Evolutionary conservation across 1,284 basidiomycete genomes (phyloP), one percentile per base, ranked within the genome.

Genomic region (Trichosporon sp.): DNA sequence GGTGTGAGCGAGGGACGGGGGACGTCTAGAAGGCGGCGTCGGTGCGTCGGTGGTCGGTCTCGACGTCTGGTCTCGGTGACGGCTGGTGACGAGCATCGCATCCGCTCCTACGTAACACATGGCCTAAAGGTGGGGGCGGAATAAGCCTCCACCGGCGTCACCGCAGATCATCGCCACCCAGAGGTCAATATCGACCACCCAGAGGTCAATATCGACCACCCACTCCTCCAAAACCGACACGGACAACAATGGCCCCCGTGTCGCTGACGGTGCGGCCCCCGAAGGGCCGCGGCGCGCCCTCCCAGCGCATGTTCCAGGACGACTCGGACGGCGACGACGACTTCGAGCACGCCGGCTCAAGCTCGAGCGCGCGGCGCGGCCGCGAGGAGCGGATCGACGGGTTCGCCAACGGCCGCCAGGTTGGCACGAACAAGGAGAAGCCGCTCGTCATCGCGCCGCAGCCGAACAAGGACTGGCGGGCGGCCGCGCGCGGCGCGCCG

Each of bases 391-490:
- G 91, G 18, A 87, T 92, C 64, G 88, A 89, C 9, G 89, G 87
- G 0, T 91, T 92, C 25, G 64, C 65, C 1, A 72, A 70, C 31
- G 72, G 72, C 3, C 38, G 64, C 1, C 34, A 78, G 84, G 85
- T 71, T 87, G 89, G 74, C 87, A 90, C 47, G 87, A 87, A 72
- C 87, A 89, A 88, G 89, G 72, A 78, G 15, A 87, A 85, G 2
- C 91, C 91, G 0, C 87, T 96, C 12, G 88, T 95, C 34, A 97
- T 98, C 64, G 89, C 92, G 3, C 85, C 92, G 0, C 85, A 91
- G 53, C 86, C 92, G 73, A 95, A 97, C 77, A 87, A 88, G 38
- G 94, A 97, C 79, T 98, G 95, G 94, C 86, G 92, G 60, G 89
- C 89, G 87, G 81, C 82, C 23, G 86, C 74, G 84, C 84, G 74